Percentiles rank a stretch among this genome's conserved stretches.
Evolutionary conservation across 2,329 filamentous ascomycete genomes (phyloP).

Genomic region (Nemania sp.): DNA sequence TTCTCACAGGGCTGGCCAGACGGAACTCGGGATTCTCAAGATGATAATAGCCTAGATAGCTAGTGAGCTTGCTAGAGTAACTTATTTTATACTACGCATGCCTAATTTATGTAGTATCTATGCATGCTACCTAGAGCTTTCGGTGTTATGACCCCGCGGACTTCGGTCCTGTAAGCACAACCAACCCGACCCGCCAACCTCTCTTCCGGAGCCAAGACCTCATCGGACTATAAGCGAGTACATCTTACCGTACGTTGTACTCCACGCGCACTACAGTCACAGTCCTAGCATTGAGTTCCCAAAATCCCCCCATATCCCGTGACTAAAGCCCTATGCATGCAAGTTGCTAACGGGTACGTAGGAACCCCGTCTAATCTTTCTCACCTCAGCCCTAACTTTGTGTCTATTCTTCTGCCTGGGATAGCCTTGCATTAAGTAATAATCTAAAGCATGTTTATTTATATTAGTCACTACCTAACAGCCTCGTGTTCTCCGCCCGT

Average conservation of each 20-base stretch:
- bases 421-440: not conserved
- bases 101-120: not conserved
- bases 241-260: not conserved
- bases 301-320: slow-evolving; percentile 21
- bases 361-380: slow-evolving; percentile 10
- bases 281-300: not conserved
- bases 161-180: not conserved
- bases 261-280: not conserved
- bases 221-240: not conserved
- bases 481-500: not conserved
- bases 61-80: not conserved
- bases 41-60: not conserved
- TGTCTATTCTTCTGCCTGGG: slow-evolving; percentile 1
- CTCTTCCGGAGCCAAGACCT: slow-evolving; percentile 2
- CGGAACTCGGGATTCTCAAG: not conserved
- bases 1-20: not conserved
- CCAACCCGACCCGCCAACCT: slow-evolving; percentile 14
- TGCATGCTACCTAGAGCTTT: no score
- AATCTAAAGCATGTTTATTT: not conserved
- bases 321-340: slow-evolving; percentile 29
- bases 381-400: slow-evolving; percentile 31
- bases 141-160: not conserved
- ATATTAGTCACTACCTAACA: slow-evolving; percentile 6
- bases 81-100: not conserved
- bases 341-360: not conserved